Evolutionary conservation across 495 filamentous ascomycete species (phyloP).

Genomic region (Trichoderma asperelloides): DNA sequence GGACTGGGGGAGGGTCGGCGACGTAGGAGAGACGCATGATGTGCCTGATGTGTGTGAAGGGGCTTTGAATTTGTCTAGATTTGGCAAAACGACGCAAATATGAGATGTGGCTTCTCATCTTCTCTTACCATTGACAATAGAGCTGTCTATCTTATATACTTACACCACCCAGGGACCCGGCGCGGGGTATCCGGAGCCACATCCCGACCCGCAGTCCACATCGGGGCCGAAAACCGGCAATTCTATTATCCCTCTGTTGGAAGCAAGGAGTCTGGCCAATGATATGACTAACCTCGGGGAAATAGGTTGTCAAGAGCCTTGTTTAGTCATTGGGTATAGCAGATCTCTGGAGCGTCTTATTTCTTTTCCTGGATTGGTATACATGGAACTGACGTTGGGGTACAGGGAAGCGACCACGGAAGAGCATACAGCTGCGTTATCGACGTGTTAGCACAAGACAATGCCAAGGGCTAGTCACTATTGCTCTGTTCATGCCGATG

Average conservation of each 20-base stretch:
- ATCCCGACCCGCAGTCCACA: not conserved
- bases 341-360: no score
- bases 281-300: no score
- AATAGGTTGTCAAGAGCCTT: no score
- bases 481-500: no score
- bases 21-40: conserved; percentile 69
- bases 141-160: not conserved
- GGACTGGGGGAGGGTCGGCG: conserved; percentile 44
- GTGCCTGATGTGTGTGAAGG: conserved; percentile 2
- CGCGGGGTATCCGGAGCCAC: conserved; percentile 3
- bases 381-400: no score
- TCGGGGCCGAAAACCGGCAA: conserved; percentile 7
- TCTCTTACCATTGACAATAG: no score
- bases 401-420: no score
- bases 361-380: no score
- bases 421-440: no score
- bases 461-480: no score
- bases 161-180: not conserved
- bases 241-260: not conserved
- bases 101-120: not conserved
- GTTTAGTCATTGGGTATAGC: no score
- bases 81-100: not conserved
- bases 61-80: not conserved
- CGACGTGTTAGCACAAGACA: no score
- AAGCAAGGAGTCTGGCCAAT: not conserved